Base-by-base conservation (phyloP, 306 rosid species). In the Gillenia trifoliata region DNA sequence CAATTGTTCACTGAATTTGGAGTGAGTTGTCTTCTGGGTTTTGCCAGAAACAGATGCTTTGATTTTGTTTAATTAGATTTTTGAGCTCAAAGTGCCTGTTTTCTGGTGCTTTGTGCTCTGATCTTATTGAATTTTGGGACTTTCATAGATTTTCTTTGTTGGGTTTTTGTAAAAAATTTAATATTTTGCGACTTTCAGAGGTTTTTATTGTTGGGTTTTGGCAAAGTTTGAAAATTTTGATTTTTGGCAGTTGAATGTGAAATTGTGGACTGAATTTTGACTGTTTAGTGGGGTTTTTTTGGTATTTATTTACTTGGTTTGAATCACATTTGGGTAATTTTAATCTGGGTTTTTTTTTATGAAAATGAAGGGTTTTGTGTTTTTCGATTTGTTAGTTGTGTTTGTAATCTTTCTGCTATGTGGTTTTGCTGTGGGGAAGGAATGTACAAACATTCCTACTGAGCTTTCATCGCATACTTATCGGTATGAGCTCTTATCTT, bases 391-490 rank as follows among this genome's bases (percentile, higher is more conserved):
- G 77, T 57, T 75, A 40, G 70, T 47, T n/a, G 22, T 75, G 63
- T 43, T 77, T 45, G 22, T 84, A 29, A 12, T 65, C 30, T 73
- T 76, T 68, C 33, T 82, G 70, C 50, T 87, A 26, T 85, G 76
- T 20, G 80, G 72, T 79, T 75, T 40, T 77, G 88, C 60, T 62
- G n/a, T 20, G 79, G 78, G 74, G 25, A 91, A 86, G 74, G 92
- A 90, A 59, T 93, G 98, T 61, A 89, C 92, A 8, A 93, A 93
- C 81, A 15, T 2, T 80, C 86, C 86, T 33, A 79, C 92, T 16
- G 78, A 73, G 76, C 84, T 86, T 26, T 75, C 82, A 34, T 86
- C 98, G 2, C 98, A 93, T 80, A 79, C 87, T 3, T 38, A 82
- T 12, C 74, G 86, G 20, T 40, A 82, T 34, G 81, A 74, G 43